Conservation (phyloP, 2,329 filamentous ascomycete species). For the Xylaria sp. region DNA sequence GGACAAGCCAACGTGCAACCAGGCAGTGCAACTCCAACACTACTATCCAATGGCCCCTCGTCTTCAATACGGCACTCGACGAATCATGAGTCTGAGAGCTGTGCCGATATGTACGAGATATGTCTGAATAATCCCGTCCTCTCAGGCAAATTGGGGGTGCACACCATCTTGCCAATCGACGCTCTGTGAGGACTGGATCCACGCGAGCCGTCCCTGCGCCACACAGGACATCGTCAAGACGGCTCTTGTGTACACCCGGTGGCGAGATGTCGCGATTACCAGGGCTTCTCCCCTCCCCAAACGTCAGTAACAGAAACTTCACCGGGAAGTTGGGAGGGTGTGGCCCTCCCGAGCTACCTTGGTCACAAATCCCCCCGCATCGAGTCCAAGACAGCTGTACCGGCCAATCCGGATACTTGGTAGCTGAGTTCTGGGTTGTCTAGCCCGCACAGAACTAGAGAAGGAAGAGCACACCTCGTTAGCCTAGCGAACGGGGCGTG, state of each 20-base stretch:
- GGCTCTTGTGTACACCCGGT: background rate
- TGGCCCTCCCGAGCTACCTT: conserved; percentile 2
- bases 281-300: background rate
- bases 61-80: conserved; percentile 15
- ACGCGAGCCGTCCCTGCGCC: conserved; percentile 16
- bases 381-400: conserved; percentile 11
- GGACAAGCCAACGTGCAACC: background rate
- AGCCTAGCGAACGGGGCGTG: background rate
- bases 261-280: background rate
- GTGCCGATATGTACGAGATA: conserved; percentile 28
- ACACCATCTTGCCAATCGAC: conserved; percentile 14
- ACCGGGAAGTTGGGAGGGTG: conserved; percentile 9
- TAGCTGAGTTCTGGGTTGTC: background rate
- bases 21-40: conserved; percentile 25
- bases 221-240: background rate
- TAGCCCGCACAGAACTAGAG: background rate
- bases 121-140: conserved; percentile 26
- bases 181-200: background rate
- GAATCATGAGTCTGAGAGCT: conserved; percentile 28
- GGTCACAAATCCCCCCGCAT: conserved; percentile 2
- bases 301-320: conserved; percentile 1
- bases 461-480: background rate
- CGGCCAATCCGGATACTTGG: background rate
- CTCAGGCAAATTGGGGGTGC: conserved; percentile 32
- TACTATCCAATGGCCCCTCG: conserved; percentile 34